These are phyloP conservation scores for Dendrobium nobile DNA, from an alignment of 106 monocot species.

Conservation along the genomic window DNA sequence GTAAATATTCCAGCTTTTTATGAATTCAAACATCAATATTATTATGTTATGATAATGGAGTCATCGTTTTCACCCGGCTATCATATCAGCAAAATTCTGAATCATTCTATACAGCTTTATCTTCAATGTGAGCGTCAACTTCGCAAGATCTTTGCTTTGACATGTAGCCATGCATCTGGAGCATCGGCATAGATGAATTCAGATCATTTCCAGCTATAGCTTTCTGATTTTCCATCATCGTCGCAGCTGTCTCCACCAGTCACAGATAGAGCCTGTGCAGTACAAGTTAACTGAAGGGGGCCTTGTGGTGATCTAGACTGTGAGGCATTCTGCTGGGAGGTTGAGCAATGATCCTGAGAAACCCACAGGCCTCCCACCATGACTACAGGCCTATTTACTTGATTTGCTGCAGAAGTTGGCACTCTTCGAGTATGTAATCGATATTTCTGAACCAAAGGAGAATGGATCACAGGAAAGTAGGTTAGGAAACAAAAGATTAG, in stretches of 20 bases:
- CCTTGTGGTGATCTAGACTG: slow-evolving; percentile 73
- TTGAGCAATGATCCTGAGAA: slow-evolving; percentile 23
- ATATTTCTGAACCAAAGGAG: slow-evolving; percentile 59
- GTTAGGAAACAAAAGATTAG: no score
- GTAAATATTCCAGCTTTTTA: background rate
- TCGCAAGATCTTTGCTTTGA: background rate
- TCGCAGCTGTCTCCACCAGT: slow-evolving; percentile 47
- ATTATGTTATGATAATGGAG: background rate
- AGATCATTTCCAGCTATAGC: slow-evolving; percentile 66
- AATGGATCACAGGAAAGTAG: background rate
- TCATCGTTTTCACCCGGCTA: background rate
- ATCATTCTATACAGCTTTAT: background rate
- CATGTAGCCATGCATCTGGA: background rate
- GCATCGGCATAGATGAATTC: background rate
- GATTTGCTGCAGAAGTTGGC: slow-evolving; percentile 19
- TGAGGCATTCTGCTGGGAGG: slow-evolving; percentile 35
- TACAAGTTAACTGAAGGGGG: slow-evolving; percentile 44
- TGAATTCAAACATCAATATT: background rate
- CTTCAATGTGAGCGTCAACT: background rate
- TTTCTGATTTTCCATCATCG: slow-evolving; percentile 71
- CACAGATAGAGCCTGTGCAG: slow-evolving; percentile 25
- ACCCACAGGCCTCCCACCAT: slow-evolving; percentile 38
- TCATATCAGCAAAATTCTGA: background rate
- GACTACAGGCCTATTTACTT: slow-evolving; percentile 10
- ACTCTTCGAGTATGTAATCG: slow-evolving; percentile 62